These are phyloP conservation scores for Vanrija pseudolonga DNA, from an alignment of 1,284 basidiomycete species.

Conservation along the genomic window DNA sequence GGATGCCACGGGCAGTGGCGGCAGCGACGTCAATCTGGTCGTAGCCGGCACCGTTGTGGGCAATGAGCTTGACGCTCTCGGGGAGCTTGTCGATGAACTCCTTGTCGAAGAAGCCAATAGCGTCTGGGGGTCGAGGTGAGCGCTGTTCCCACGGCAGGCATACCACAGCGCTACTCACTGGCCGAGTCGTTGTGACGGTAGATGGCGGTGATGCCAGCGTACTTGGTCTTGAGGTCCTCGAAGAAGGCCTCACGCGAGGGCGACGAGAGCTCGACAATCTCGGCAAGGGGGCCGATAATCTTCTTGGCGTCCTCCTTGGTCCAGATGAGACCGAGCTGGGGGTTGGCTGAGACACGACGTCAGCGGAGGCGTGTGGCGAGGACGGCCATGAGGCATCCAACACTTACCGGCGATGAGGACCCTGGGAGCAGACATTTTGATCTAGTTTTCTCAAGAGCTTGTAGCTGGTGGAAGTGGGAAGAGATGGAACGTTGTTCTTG, in stretches of 20 bases:
- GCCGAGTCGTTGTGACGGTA: conserved; percentile 59
- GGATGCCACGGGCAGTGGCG: conserved; percentile 70
- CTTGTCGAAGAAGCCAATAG: conserved; percentile 73
- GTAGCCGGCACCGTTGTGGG: conserved; percentile 90
- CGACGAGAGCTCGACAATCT: conserved; percentile 67
- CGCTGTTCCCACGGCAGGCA: conserved; percentile 56
- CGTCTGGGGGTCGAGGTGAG: conserved; percentile 52
- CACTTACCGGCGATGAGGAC: conserved; percentile 49
- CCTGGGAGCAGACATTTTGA: conserved; percentile 40
- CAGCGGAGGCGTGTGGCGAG: neutral
- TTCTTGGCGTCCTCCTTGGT: conserved; percentile 67
- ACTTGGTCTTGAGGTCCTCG: conserved; percentile 65
- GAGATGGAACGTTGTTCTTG: too few species aligned
- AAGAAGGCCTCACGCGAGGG: conserved; percentile 66
- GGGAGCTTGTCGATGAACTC: conserved; percentile 69
- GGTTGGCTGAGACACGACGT: conserved; percentile 22
- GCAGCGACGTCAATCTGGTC: conserved; percentile 76
- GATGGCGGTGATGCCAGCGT: conserved; percentile 68
- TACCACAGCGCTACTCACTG: conserved; percentile 24
- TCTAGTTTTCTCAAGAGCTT: neutral
- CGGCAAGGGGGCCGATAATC: conserved; percentile 64
- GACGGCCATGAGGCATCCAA: neutral
- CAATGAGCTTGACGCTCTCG: conserved; percentile 71
- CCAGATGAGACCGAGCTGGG: conserved; percentile 61
- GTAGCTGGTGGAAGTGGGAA: too few species aligned